Evolutionary conservation across 495 filamentous ascomycete genomes (phyloP).

Genomic region (Annulohypoxylon moriforme): DNA sequence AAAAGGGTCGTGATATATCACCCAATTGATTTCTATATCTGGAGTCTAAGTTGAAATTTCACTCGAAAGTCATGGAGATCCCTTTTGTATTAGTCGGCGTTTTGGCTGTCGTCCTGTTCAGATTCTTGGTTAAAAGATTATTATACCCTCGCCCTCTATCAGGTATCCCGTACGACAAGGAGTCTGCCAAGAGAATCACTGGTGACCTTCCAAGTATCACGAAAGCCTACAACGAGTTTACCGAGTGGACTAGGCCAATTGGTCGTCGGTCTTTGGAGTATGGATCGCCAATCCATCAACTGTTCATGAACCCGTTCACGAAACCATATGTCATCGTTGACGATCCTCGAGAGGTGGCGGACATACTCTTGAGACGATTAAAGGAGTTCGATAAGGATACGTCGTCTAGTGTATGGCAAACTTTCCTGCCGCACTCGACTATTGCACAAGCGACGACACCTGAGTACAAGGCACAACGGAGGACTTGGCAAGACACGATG

Average conservation of each 20-base stretch:
- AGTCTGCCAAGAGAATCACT: constrained; percentile 40
- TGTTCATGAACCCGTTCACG: constrained; percentile 38
- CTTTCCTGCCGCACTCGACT: constrained; percentile 43
- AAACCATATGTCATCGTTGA: constrained; percentile 45
- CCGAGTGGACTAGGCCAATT: constrained; percentile 12
- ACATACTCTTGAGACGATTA: constrained; percentile 45
- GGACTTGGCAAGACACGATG: constrained; percentile 51
- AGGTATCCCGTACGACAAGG: constrained; percentile 53
- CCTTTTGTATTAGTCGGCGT: neutral
- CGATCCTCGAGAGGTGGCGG: constrained; percentile 48
- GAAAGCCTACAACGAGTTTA: constrained; percentile 36
- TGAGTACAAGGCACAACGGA: constrained; percentile 47
- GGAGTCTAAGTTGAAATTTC: neutral
- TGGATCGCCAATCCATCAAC: constrained; percentile 44
- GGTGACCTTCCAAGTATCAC: constrained; percentile 49
- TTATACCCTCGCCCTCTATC: constrained; percentile 47
- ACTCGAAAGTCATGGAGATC: neutral
- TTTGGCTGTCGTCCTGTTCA: neutral
- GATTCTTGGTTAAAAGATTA: constrained; percentile 1
- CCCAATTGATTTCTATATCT: neutral
- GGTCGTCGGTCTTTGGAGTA: constrained; percentile 30
- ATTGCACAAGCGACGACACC: constrained; percentile 46
- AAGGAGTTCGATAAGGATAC: constrained; percentile 49
- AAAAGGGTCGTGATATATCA: neutral
- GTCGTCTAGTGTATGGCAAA: constrained; percentile 29